phyloP scores from a whole-genome alignment of 2,329 filamentous ascomycete species.

The Fonsecaea nubica region DNA sequence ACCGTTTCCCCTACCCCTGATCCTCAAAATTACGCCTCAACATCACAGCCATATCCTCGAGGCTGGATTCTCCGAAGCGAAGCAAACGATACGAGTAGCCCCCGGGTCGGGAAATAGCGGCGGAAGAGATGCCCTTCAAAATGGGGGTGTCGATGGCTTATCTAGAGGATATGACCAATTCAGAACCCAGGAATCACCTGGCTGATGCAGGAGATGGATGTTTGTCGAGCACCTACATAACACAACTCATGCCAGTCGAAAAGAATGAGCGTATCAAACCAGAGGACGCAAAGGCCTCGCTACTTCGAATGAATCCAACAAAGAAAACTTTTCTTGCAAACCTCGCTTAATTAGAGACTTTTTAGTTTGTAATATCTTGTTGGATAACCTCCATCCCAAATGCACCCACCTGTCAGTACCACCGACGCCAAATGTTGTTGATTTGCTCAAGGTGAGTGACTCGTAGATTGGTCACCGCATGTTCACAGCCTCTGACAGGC shows the following conservation, averaged over 20 bases:
- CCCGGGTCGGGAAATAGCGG: constrained; percentile 18
- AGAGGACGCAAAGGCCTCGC: constrained; percentile 30
- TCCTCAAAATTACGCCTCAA: constrained; percentile 8
- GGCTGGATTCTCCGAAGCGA: constrained; percentile 15
- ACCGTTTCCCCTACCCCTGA: constrained; percentile 2
- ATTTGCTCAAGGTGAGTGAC: constrained; percentile 7
- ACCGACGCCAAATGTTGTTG: background rate
- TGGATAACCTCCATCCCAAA: background rate
- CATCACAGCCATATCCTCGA: constrained; percentile 5
- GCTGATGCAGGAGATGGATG: constrained; percentile 10
- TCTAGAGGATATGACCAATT: constrained; percentile 10
- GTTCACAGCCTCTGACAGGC: constrained; percentile 34
- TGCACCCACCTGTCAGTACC: background rate
- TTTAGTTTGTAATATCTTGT: background rate
- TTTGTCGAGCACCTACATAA: constrained; percentile 14
- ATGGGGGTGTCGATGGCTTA: constrained; percentile 21
- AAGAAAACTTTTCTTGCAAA: constrained; percentile 19
- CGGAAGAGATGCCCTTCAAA: constrained; percentile 6
- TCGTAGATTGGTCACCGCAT: constrained; percentile 32
- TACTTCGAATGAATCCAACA: constrained; percentile 23
- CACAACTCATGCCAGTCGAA: constrained; percentile 13
- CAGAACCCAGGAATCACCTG: background rate
- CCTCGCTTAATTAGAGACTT: constrained; percentile 15
- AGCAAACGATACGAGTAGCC: constrained; percentile 7
- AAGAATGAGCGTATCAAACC: constrained; percentile 17